Base-by-base conservation (phyloP, 1,284 basidiomycete genomes). In the Agaricales sp. region DNA sequence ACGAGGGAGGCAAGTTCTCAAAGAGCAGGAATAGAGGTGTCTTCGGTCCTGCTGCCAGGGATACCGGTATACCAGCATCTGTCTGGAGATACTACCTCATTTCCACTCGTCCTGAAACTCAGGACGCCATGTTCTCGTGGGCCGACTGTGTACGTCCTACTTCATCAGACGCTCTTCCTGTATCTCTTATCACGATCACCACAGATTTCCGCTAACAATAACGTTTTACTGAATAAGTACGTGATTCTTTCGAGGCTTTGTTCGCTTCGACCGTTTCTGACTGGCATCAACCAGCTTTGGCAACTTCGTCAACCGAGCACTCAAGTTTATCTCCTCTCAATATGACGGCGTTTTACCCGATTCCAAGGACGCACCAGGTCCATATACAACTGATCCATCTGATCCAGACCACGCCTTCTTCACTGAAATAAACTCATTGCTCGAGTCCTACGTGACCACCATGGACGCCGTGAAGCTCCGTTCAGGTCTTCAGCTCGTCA, bases 1-100 rank as follows among this genome's bases (percentile, higher is more conserved):
- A 99, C 65, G 96, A 99, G 66, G 92, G 92, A 50, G 95, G 94
- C 48, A 99, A 99, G 65, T 99, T 99, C 75, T 96, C 92, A 50
- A 99, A 99, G 71, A 94, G 92, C 59, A 82, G 91, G 57, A 93
- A 93, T 58, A 85, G 97, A 51, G 96, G 96, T 52, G 96, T 99
- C 1, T 99, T 99, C 57, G 96, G 96, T 26, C 92, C 94, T 56
- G 87, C 87, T 37, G 96, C 96, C 0, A 88, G 81, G 58, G 90
- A 96, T 54, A 96, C 94, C 6, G 92, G 92, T 3, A 86, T 97
- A 41, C 88, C 94, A 24, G 70, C 92, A 0, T 92, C 91, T 1
- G 95, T 99, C 2, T 99, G 95, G 96, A 77, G 96, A 54, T 99
- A 97, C 68, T 99, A 97, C 67, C 74, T 99, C 16, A 73, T 99